These are phyloP conservation scores for Coemansia sp. DNA, from an alignment of 192 early-diverging fungal species.

Conservation along the genomic window DNA sequence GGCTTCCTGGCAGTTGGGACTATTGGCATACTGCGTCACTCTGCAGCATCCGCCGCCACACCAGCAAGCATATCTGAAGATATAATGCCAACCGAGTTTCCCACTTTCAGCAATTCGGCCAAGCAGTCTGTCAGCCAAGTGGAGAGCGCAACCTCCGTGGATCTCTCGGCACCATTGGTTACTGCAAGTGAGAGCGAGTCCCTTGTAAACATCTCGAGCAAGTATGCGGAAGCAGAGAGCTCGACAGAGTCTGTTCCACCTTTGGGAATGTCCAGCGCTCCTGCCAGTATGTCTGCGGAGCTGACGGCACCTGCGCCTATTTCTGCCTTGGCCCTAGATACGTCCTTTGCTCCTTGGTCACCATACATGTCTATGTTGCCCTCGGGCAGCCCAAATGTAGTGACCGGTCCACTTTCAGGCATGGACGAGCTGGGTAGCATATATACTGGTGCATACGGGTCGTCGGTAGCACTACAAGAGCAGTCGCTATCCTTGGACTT, in stretches of 20 bases:
- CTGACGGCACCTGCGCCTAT: too few species aligned
- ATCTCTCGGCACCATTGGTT: background rate
- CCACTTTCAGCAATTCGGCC: background rate
- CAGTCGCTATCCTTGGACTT: conserved; percentile 4
- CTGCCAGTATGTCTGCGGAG: background rate
- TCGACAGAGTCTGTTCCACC: background rate
- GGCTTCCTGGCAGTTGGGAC: background rate
- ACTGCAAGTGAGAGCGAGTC: background rate
- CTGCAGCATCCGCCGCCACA: background rate
- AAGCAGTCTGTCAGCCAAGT: background rate
- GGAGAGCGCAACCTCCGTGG: background rate
- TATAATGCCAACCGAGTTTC: background rate
- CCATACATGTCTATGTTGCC: background rate
- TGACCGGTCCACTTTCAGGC: background rate
- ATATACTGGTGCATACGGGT: background rate
- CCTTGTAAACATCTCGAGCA: background rate
- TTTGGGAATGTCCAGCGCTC: background rate
- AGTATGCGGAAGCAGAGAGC: background rate
- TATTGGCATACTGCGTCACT: background rate
- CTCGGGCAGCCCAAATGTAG: background rate
- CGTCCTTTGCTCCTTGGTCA: background rate
- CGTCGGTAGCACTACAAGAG: conserved; percentile 10
- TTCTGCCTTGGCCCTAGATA: background rate
- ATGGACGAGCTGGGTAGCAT: background rate
- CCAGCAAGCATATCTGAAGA: background rate